Evolutionary conservation across 2,329 filamentous ascomycete genomes (phyloP).

Genomic region (Lachnellula suecica): DNA sequence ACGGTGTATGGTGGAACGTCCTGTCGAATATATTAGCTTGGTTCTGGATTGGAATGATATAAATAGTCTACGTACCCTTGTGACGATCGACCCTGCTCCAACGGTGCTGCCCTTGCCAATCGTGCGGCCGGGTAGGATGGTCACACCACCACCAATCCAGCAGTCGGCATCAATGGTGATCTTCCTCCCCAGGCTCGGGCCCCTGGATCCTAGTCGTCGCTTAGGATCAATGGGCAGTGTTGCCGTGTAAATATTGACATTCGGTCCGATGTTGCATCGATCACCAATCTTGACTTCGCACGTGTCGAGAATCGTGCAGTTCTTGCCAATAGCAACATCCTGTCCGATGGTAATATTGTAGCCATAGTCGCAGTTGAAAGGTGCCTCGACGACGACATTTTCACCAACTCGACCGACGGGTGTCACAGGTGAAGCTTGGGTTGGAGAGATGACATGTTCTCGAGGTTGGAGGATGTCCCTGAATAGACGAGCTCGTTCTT

Average conservation of each 20-base stretch:
- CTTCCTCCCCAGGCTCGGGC: slow-evolving; percentile 66
- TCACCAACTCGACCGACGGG: slow-evolving; percentile 67
- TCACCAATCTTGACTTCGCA: slow-evolving; percentile 79
- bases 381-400: slow-evolving; percentile 77
- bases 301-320: slow-evolving; percentile 86
- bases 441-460: slow-evolving; percentile 55
- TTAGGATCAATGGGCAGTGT: slow-evolving; percentile 72
- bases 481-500: slow-evolving; percentile 70
- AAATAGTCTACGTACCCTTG: slow-evolving; percentile 41
- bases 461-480: slow-evolving; percentile 68
- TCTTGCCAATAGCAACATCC: slow-evolving; percentile 78
- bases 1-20: slow-evolving; percentile 36
- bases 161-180: slow-evolving; percentile 77
- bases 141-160: slow-evolving; percentile 62
- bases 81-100: slow-evolving; percentile 54
- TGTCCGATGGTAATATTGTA: slow-evolving; percentile 91
- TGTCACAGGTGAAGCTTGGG: slow-evolving; percentile 49
- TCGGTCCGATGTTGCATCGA: slow-evolving; percentile 74
- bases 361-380: slow-evolving; percentile 91
- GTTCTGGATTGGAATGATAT: not conserved
- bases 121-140: slow-evolving; percentile 55
- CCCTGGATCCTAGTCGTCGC: slow-evolving; percentile 70
- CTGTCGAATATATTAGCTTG: slow-evolving; percentile 16
- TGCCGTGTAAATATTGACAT: slow-evolving; percentile 82
- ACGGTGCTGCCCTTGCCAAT: slow-evolving; percentile 54